Percentiles rank a stretch among this genome's conserved stretches.
These are phyloP conservation scores for Colletotrichum tropicicola DNA, from an alignment of 2,329 filamentous ascomycete species.

Conservation along the genomic window DNA sequence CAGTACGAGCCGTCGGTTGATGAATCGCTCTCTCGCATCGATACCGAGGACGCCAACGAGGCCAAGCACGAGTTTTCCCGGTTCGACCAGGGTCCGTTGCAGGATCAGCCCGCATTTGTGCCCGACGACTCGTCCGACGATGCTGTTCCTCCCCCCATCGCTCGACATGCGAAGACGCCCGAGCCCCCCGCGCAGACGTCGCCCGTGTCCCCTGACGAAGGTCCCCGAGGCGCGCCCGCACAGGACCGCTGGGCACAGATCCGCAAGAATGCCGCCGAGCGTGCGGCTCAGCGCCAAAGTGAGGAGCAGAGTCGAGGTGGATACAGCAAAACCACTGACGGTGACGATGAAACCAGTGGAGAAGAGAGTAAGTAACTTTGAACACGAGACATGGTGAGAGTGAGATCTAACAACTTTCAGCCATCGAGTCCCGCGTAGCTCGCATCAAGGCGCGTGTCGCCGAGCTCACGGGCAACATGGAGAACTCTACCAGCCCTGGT, in stretches of 20 bases:
- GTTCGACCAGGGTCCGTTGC: slow-evolving; percentile 90
- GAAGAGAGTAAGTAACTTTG: slow-evolving; percentile 81
- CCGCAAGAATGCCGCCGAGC: slow-evolving; percentile 89
- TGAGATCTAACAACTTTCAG: slow-evolving; percentile 54
- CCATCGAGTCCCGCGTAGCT: slow-evolving; percentile 94
- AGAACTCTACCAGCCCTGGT: slow-evolving; percentile 55
- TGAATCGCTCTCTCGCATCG: slow-evolving; percentile 65
- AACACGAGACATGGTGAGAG: neutral
- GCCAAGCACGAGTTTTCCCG: slow-evolving; percentile 68
- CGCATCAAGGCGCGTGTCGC: slow-evolving; percentile 98
- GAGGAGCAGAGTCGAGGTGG: slow-evolving; percentile 71
- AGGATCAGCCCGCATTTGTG: slow-evolving; percentile 86
- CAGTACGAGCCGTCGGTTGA: slow-evolving; percentile 55
- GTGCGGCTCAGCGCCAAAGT: slow-evolving; percentile 71
- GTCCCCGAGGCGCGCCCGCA: slow-evolving; percentile 45
- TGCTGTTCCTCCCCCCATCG: slow-evolving; percentile 61
- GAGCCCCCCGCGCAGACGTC: slow-evolving; percentile 37
- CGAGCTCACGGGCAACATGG: slow-evolving; percentile 88
- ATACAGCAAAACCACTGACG: slow-evolving; percentile 66
- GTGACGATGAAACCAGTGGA: slow-evolving; percentile 89
- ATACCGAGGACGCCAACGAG: slow-evolving; percentile 66
- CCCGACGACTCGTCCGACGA: slow-evolving; percentile 66
- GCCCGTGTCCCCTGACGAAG: slow-evolving; percentile 41
- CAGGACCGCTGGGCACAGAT: slow-evolving; percentile 96
- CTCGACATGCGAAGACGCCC: slow-evolving; percentile 47